Percentiles rank a stretch among this genome's conserved stretches.
phyloP scores from a whole-genome alignment of 768 basidiomycete species.

The Mycena sanguinolenta region DNA sequence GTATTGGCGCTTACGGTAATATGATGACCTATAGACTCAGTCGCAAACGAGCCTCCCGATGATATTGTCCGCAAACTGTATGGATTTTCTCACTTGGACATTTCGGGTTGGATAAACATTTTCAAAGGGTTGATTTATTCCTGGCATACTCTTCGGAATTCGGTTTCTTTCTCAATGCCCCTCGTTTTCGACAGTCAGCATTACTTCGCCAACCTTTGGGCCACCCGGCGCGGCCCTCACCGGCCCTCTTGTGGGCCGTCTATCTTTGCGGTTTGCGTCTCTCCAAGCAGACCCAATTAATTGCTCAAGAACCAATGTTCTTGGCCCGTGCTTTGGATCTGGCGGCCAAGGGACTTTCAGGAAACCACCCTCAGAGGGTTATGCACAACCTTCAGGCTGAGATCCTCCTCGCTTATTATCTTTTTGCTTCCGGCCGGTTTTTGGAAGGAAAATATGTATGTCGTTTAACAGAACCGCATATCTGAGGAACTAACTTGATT shows the following conservation, averaged over 20 bases:
- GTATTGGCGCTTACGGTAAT: too few species aligned
- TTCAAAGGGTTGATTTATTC: conserved; percentile 54
- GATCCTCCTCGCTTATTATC: conserved; percentile 68
- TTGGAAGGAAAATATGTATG: conserved; percentile 56
- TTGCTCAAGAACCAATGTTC: conserved; percentile 50
- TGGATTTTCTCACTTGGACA: conserved; percentile 18
- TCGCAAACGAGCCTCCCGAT: conserved; percentile 12
- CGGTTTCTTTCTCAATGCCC: conserved; percentile 68
- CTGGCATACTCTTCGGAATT: conserved; percentile 61
- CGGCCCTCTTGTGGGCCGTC: conserved; percentile 53
- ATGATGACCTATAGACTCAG: neutral
- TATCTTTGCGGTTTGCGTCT: conserved; percentile 55
- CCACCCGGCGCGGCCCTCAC: conserved; percentile 51
- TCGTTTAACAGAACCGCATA: neutral
- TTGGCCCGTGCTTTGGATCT: conserved; percentile 59
- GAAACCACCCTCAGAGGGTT: conserved; percentile 54
- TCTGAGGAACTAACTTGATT: neutral
- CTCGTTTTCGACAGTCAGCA: conserved; percentile 58
- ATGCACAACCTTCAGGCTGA: conserved; percentile 67
- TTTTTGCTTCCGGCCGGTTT: conserved; percentile 63
- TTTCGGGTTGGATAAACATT: neutral
- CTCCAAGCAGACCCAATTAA: conserved; percentile 39
- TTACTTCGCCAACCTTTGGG: conserved; percentile 49
- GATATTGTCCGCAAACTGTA: conserved; percentile 44
- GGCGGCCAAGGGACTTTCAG: conserved; percentile 53